Percentiles rank a stretch among this genome's conserved stretches.
Evolutionary conservation across 768 basidiomycete genomes (phyloP).

Genomic region (Termitomyces sp.): DNA sequence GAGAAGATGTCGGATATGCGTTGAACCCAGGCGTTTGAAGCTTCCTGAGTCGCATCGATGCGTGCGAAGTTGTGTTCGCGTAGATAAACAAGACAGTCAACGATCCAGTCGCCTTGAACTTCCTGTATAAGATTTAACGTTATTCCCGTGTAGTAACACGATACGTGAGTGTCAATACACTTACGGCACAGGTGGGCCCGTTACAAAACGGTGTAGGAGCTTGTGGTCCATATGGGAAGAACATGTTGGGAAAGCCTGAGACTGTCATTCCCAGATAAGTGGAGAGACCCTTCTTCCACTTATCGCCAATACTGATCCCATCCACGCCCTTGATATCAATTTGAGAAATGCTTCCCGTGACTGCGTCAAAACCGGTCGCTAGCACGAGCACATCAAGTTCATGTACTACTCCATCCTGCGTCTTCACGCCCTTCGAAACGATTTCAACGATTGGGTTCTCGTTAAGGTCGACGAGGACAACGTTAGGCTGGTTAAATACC

Average conservation of each 20-base stretch:
- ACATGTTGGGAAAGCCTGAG: constrained; percentile 21
- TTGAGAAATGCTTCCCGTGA: constrained; percentile 18
- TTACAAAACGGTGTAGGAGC: constrained; percentile 21
- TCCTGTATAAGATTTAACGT: constrained; percentile 9
- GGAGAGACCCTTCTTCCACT: constrained; percentile 16
- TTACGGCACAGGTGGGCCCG: constrained; percentile 19
- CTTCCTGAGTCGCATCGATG: constrained; percentile 9
- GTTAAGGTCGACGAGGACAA: constrained; percentile 16
- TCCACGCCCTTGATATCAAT: constrained; percentile 18
- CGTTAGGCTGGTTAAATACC: constrained; percentile 22
- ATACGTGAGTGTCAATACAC: constrained; percentile 2
- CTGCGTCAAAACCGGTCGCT: constrained; percentile 21
- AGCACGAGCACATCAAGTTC: constrained; percentile 18
- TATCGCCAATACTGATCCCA: constrained; percentile 16
- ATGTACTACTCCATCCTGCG: constrained; percentile 15
- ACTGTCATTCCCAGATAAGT: constrained; percentile 19
- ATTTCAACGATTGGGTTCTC: constrained; percentile 16
- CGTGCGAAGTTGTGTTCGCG: constrained; percentile 9
- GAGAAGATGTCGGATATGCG: constrained; percentile 13
- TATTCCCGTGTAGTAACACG: neutral
- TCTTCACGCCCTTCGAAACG: constrained; percentile 16
- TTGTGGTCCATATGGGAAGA: constrained; percentile 22
- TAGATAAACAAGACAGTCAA: constrained; percentile 15
- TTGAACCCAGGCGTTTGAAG: constrained; percentile 9
- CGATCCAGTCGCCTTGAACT: constrained; percentile 21